These are phyloP conservation scores for Metarhizium album DNA, from an alignment of 2,329 filamentous ascomycete species.

Conservation along the genomic window DNA sequence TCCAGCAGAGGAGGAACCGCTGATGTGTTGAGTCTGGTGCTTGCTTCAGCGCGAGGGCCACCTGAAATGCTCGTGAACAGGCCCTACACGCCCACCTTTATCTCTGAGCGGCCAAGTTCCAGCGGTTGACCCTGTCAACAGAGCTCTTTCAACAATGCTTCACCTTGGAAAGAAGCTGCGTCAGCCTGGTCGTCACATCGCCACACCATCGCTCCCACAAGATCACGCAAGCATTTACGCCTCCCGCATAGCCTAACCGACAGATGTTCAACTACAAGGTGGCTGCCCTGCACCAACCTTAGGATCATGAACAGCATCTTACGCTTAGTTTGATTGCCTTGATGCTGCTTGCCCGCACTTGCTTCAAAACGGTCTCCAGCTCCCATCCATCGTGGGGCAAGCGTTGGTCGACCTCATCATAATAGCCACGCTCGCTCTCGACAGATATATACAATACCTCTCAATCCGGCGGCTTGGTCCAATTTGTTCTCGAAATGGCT, in stretches of 20 bases:
- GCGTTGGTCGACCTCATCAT: not conserved
- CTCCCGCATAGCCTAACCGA: slow-evolving; percentile 5
- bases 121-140: too few relatives aligned
- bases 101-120: not conserved
- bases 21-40: too few relatives aligned
- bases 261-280: not conserved
- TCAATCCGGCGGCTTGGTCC: not conserved
- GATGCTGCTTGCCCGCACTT: not conserved
- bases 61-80: too few relatives aligned
- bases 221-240: slow-evolving; percentile 1
- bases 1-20: too few relatives aligned
- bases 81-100: too few relatives aligned
- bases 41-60: too few relatives aligned
- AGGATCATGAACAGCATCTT: not conserved
- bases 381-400: not conserved
- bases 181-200: slow-evolving; percentile 12
- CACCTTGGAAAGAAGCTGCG: slow-evolving; percentile 20
- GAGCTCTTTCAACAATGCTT: slow-evolving; percentile 27
- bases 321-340: not conserved
- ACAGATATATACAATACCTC: not conserved
- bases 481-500: slow-evolving; percentile 15
- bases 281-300: not conserved
- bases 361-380: not conserved
- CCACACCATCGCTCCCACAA: slow-evolving; percentile 11
- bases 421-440: not conserved